Conservation (phyloP, 1,284 basidiomycete genomes). For the Apiotrichum sp. region DNA sequence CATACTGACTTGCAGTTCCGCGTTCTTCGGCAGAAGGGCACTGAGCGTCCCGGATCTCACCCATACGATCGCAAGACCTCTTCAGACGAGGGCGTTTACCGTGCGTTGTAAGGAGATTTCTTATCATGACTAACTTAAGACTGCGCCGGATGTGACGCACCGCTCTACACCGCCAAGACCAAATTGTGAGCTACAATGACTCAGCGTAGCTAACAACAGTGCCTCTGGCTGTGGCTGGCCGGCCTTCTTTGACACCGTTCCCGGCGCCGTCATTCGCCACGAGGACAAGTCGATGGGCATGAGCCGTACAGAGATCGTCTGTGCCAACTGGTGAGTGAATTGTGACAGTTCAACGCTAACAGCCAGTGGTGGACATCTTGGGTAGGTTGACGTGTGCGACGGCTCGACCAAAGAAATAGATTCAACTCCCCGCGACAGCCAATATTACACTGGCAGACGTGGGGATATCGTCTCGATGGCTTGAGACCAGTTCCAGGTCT, state of each 20-base stretch:
- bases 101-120: slow-evolving; percentile 22
- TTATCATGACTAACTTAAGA: slow-evolving; percentile 14
- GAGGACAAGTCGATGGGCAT: slow-evolving; percentile 48
- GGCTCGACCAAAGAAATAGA: too few relatives aligned
- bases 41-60: slow-evolving; percentile 70
- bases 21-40: slow-evolving; percentile 78
- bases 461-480: too few relatives aligned
- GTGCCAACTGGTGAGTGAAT: slow-evolving; percentile 46
- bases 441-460: too few relatives aligned
- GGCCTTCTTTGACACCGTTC: slow-evolving; percentile 92
- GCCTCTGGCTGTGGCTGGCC: slow-evolving; percentile 93
- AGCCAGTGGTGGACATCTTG: slow-evolving; percentile 79
- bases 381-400: slow-evolving; percentile 35
- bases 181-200: slow-evolving; percentile 58
- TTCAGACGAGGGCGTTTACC: slow-evolving; percentile 59
- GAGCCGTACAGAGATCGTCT: slow-evolving; percentile 45
- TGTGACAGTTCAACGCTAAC: not conserved
- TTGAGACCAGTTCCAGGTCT: too few relatives aligned
- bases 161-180: slow-evolving; percentile 74
- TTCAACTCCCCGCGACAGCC: too few relatives aligned
- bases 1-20: slow-evolving; percentile 59
- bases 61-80: slow-evolving; percentile 64
- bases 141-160: slow-evolving; percentile 48
- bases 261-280: slow-evolving; percentile 70
- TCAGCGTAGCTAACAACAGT: slow-evolving; percentile 26